These are phyloP conservation scores for Calonectria honghensis DNA, from an alignment of 2,329 filamentous ascomycete genomes.

Conservation along the genomic window DNA sequence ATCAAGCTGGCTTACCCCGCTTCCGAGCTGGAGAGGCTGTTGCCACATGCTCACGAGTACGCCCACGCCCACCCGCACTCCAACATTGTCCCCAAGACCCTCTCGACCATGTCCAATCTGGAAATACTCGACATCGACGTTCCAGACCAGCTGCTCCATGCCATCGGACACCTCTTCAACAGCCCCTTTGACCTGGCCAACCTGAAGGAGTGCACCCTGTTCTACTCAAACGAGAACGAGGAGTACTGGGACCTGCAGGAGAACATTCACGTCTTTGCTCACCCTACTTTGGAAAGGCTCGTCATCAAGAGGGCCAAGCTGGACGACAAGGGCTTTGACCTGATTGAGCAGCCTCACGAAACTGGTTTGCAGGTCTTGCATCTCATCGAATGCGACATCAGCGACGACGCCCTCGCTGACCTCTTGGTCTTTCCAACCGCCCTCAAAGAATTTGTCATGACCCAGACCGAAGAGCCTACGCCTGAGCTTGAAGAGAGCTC, in stretches of 20 bases:
- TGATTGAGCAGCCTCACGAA: constrained; percentile 68
- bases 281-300: constrained; percentile 68
- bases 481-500: constrained; percentile 69
- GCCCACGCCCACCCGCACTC: constrained; percentile 55
- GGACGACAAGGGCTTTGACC: constrained; percentile 68
- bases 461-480: constrained; percentile 61
- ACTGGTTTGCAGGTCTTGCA: constrained; percentile 66
- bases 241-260: constrained; percentile 71
- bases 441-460: constrained; percentile 69
- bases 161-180: constrained; percentile 70
- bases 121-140: constrained; percentile 68
- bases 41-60: constrained; percentile 61
- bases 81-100: constrained; percentile 67
- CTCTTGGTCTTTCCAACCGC: constrained; percentile 65
- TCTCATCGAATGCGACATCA: constrained; percentile 71
- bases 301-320: constrained; percentile 67
- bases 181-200: constrained; percentile 70
- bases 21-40: constrained; percentile 64
- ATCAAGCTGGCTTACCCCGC: constrained; percentile 67
- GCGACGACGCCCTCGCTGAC: constrained; percentile 63
- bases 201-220: constrained; percentile 67
- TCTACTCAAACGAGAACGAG: constrained; percentile 66
- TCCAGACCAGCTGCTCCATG: constrained; percentile 64
- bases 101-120: constrained; percentile 70
- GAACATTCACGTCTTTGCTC: constrained; percentile 71